Evolutionary conservation across 768 basidiomycete species (phyloP), one percentile per base, ranked within the genome.

Genomic region (Boletus rex-veris): DNA sequence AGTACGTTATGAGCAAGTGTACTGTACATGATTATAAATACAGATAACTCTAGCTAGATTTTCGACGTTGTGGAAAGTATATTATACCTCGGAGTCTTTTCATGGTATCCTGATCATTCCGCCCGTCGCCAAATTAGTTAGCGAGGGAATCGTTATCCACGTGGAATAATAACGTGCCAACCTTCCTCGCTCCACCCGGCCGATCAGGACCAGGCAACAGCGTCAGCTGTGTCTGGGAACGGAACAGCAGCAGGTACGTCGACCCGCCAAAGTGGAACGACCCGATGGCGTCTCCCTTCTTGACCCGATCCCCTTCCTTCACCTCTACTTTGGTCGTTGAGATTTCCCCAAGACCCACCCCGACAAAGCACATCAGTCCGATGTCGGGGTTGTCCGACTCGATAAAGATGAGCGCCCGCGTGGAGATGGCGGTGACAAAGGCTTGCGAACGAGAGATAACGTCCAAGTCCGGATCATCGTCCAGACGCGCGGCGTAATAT

Each of bases 241-340:
- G 52, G 70, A 84, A 84, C 16, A 82, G 53, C 44, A 79, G 55
- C 52, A 74, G 68, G 53, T 80, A 74, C 1, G 79, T 75, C 19
- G 80, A 84, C 1, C 83, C 83, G 3, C 82, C 82, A 67, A 84
- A 84, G 60, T 84, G 83, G 75, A 86, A 82, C 71, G 74, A 77
- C 54, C 84, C 85, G 1, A 83, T 54, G 61, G 84, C 67, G 26
- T 84, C 78, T 1, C 85, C 84, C 57, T 78, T 79, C 50, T 67
- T 70, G 19, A 85, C 65, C 37, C 55, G 57, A 30, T 83, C 63
- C 0, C 79, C 78, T n/a, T 63, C 70, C 61, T 66, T 67, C 18
- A 85, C 83, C 2, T 70, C 77, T 15, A 77, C 63, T 54, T 79
- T 76, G 57, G 80, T 81, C 15, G 81, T 84, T 24, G 82, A 85